Base-by-base conservation (phyloP, 2,329 filamentous ascomycete genomes). In the Xylaria sp. region DNA sequence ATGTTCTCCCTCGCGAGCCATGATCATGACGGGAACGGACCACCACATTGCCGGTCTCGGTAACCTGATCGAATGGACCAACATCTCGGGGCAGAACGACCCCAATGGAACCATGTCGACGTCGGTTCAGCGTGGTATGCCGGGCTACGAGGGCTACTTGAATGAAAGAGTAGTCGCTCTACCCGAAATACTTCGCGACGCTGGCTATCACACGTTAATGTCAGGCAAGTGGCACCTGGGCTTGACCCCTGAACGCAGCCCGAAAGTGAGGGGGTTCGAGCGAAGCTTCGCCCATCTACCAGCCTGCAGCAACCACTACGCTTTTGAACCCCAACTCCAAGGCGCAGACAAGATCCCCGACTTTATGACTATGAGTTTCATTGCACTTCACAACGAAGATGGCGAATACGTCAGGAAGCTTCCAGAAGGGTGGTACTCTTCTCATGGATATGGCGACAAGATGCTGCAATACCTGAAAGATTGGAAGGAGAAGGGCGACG, bases 11-110 rank as follows among this genome's bases (percentile, higher is more conserved):
- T 89, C 88, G 2, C 82, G 89, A 46, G 87, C 88, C 20, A 91
- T 91, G 89, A 84, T 91, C 72, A 87, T 91, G 84, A 90, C 88
- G 0, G 88, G 88, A 3, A 90, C 88, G 0, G 88, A 90, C 74
- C 84, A 90, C 73, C 88, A 87, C 75, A 87, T 87, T 65, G 85
- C 85, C 10, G 85, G 89, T 1, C 81, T 90, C 2, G 88, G 88
- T 1, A 88, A 89, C 67, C 77, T 90, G 65, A 83, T 86, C 71
- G 86, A 89, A 78, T 89, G 86, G 77, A 78, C 76, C 32, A 79
- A 79, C 62, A 73, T 78, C 54, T 78, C 78, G 8, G 78, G 76
- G 2, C 78, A 80, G 66, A 80, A 78, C 39, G 75, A 77, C 48
- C 75, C 76, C 2, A 76, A 73, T 18, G 76, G 77, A 18, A 79